phyloP scores from a whole-genome alignment of 768 basidiomycete species.

The Kwoniella shandongensis region DNA sequence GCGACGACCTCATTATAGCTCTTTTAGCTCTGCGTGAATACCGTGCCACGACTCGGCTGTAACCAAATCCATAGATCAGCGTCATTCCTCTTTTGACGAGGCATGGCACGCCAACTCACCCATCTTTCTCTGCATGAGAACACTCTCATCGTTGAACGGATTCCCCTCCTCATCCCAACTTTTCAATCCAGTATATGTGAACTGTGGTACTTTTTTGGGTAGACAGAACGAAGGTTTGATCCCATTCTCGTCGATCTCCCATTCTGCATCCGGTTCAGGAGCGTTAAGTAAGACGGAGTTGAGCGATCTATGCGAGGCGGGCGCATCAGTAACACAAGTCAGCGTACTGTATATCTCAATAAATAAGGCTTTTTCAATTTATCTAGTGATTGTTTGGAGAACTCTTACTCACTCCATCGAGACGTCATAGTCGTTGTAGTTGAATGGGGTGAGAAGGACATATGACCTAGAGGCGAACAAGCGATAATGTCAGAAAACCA shows the following conservation, averaged over 20 bases:
- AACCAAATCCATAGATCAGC: neutral
- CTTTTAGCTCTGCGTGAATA: constrained; percentile 4
- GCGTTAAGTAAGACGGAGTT: constrained; percentile 17
- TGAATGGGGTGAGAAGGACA: constrained; percentile 64
- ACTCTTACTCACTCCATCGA: constrained; percentile 59
- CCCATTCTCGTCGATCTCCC: constrained; percentile 19
- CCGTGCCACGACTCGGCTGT: constrained; percentile 17
- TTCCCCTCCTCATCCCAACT: constrained; percentile 6
- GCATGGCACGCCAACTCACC: neutral
- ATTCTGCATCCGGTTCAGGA: neutral
- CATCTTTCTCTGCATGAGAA: constrained; percentile 1
- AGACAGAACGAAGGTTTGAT: constrained; percentile 6
- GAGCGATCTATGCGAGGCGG: constrained; percentile 9
- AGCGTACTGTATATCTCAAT: too few species aligned
- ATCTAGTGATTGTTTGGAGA: too few species aligned
- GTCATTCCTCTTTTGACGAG: neutral
- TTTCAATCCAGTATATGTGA: constrained; percentile 9
- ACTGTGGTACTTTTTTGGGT: constrained; percentile 1
- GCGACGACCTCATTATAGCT: too few species aligned
- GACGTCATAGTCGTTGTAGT: constrained; percentile 66
- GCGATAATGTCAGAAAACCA: too few species aligned
- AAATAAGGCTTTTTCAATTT: too few species aligned
- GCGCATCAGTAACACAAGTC: too few species aligned
- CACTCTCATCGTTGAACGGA: neutral
- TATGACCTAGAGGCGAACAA: constrained; percentile 40